Conservation (phyloP, 148 eudicot species). For the Nepenthes gracilis region DNA sequence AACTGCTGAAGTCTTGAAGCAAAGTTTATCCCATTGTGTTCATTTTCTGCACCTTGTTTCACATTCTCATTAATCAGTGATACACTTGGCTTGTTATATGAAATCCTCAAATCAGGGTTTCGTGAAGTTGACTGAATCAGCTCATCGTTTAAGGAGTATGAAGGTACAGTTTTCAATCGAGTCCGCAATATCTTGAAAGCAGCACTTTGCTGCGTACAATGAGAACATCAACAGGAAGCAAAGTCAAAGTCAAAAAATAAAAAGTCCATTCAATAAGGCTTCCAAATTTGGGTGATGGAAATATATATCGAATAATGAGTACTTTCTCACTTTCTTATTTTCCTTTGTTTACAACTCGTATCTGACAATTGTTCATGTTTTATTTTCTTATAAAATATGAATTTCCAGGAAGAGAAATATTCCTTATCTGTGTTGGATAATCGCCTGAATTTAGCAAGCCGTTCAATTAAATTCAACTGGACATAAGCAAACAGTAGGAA, state of each 20-base stretch:
- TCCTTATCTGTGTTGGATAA: no score
- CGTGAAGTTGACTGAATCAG: constrained; percentile 25
- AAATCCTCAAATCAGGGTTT: constrained; percentile 15
- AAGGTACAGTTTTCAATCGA: constrained; percentile 81
- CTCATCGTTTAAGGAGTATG: constrained; percentile 56
- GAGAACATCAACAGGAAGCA: constrained; percentile 1
- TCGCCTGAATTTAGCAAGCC: no score
- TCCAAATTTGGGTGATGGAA: no score
- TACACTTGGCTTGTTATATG: constrained; percentile 17
- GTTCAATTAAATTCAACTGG: no score
- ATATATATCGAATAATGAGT: no score
- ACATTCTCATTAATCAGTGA: constrained; percentile 27
- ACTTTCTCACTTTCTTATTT: no score
- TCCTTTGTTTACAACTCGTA: no score
- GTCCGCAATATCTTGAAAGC: constrained; percentile 82
- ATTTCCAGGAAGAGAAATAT: no score
- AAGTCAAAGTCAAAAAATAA: background rate
- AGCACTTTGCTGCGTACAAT: constrained; percentile 50
- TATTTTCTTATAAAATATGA: no score
- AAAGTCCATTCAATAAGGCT: background rate
- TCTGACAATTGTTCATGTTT: no score
- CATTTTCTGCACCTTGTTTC: constrained; percentile 23
- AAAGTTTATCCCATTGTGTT: constrained; percentile 69
- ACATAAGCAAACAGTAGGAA: no score
- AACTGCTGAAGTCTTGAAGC: constrained; percentile 59